Conservation (phyloP, 106 monocot species). For the Hemerocallis citrina region DNA sequence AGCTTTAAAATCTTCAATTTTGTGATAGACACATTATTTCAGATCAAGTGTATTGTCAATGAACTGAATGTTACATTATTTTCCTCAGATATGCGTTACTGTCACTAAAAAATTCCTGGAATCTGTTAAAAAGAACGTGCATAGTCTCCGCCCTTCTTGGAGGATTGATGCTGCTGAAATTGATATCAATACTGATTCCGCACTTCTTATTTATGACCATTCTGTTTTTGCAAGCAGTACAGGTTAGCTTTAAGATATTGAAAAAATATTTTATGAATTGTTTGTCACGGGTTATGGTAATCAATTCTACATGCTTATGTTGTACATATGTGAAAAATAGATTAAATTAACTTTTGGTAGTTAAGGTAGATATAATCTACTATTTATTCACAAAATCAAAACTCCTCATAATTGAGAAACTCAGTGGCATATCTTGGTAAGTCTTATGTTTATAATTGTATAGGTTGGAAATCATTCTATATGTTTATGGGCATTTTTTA, state of each 20-base stretch:
- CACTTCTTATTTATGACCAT: constrained; percentile 78
- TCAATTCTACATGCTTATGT: background rate
- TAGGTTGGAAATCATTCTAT: no score
- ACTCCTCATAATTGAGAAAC: no score
- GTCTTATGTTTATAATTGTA: no score
- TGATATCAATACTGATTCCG: constrained; percentile 37
- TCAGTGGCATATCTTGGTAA: no score
- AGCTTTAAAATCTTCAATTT: no score
- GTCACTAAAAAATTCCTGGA: constrained; percentile 63
- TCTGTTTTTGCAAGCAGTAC: constrained; percentile 53
- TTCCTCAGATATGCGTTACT: constrained; percentile 34
- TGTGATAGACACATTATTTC: background rate
- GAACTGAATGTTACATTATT: background rate
- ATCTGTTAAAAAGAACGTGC: constrained; percentile 34
- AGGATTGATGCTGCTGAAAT: constrained; percentile 60
- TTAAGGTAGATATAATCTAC: no score
- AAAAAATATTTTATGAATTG: background rate
- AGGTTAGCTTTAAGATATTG: constrained; percentile 1
- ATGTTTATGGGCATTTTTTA: no score
- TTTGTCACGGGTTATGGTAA: background rate
- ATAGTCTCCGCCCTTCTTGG: constrained; percentile 54
- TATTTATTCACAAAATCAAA: no score
- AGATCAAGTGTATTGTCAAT: no score
- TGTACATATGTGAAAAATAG: background rate
- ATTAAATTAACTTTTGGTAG: background rate